A percentile compares a stretch with the other conserved stretches of the same genome.
Conservation (phyloP, 495 filamentous ascomycete species). For the Aspergillus conjunctus region DNA sequence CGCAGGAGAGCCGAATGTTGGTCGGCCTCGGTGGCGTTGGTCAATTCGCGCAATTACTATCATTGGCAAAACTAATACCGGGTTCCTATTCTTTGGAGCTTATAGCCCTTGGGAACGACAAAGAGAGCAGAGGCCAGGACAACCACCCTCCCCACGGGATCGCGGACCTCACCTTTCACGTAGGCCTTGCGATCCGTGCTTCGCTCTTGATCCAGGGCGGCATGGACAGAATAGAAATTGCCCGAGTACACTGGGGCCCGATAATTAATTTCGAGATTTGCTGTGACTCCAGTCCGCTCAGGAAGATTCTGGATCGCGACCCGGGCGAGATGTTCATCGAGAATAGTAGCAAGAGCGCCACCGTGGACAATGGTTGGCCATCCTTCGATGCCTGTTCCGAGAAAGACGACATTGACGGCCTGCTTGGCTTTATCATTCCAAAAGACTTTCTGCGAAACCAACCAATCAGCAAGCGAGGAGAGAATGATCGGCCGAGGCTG, state of each 20-base stretch:
- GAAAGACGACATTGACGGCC: conserved; percentile 59
- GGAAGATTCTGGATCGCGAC: conserved; percentile 45
- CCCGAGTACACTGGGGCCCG: conserved; percentile 56
- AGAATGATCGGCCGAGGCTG: conserved; percentile 9
- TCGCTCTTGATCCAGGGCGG: conserved; percentile 44
- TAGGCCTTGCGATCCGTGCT: conserved; percentile 65
- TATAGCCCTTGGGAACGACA: conserved; percentile 59
- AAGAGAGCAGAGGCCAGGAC: conserved; percentile 64
- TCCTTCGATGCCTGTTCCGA: conserved; percentile 64
- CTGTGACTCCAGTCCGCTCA: conserved; percentile 58
- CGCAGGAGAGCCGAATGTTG: background rate
- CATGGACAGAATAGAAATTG: conserved; percentile 65
- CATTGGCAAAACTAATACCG: conserved; percentile 36
- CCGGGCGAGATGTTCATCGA: conserved; percentile 63
- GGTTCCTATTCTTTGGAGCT: conserved; percentile 47
- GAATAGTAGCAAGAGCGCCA: conserved; percentile 67
- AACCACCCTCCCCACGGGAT: conserved; percentile 52
- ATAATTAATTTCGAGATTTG: conserved; percentile 67
- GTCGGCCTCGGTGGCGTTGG: background rate
- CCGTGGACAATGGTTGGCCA: conserved; percentile 82
- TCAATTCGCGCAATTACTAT: background rate
- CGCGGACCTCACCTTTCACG: conserved; percentile 58
- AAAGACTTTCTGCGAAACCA: conserved; percentile 46
- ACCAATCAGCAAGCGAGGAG: conserved; percentile 30
- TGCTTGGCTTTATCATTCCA: conserved; percentile 52